A percentile compares a stretch with the other conserved stretches of the same genome.
Evolutionary conservation across 495 filamentous ascomycete genomes (phyloP).

Genomic region (Letharia lupina): DNA sequence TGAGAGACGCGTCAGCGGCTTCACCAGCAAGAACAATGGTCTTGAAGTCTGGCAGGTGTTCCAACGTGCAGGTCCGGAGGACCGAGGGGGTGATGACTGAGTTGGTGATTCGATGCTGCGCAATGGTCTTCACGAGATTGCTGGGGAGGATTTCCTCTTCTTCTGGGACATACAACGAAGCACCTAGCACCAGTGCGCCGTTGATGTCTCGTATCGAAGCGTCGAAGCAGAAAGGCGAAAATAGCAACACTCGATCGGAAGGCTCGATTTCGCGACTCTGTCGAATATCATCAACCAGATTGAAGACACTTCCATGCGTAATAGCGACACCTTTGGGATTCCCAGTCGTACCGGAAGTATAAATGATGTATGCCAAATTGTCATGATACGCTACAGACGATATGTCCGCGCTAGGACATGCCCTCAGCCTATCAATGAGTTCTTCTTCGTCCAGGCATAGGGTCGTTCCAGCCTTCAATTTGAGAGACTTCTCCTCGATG

Average conservation of each 20-base stretch:
- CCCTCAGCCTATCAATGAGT: not conserved
- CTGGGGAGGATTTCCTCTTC: constrained; percentile 7
- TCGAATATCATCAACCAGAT: not conserved
- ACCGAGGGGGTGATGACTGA: constrained; percentile 8
- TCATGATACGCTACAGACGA: not conserved
- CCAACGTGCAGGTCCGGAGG: not conserved
- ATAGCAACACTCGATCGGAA: constrained; percentile 3
- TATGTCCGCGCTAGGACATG: not conserved
- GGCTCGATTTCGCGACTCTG: constrained; percentile 3
- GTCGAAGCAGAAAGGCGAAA: constrained; percentile 8
- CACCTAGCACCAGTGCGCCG: constrained; percentile 3
- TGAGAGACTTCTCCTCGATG: not conserved
- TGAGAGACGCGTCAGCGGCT: constrained; percentile 25
- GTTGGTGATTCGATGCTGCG: not conserved
- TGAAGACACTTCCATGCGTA: constrained; percentile 4
- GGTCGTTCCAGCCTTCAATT: not conserved
- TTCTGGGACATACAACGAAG: constrained; percentile 3
- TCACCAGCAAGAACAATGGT: constrained; percentile 28
- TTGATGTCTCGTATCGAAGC: constrained; percentile 8
- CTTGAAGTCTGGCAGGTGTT: constrained; percentile 18
- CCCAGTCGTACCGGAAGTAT: constrained; percentile 17
- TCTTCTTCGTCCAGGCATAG: not conserved
- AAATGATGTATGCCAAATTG: constrained; percentile 8
- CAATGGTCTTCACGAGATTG: constrained; percentile 5
- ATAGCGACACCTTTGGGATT: constrained; percentile 15